phyloP scores from a whole-genome alignment of 345 rosid species.

The Toxicodendron radicans region DNA sequence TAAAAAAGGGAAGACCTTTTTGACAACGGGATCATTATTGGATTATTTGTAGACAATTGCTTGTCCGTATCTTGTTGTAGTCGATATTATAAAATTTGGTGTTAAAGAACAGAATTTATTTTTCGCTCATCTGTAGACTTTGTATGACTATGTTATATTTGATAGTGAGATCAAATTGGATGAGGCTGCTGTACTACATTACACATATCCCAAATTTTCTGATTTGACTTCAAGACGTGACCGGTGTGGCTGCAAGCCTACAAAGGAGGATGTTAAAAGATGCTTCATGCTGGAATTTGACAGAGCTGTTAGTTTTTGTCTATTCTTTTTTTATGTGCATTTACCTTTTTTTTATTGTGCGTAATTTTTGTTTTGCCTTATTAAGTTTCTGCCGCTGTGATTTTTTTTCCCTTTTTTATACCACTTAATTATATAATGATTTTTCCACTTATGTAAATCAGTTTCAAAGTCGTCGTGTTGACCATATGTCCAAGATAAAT shows the following conservation, averaged over 20 bases:
- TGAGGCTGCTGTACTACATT: constrained; percentile 89
- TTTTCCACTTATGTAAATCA: background rate
- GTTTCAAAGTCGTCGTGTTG: background rate
- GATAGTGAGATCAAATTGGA: constrained; percentile 77
- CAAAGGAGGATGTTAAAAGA: constrained; percentile 89
- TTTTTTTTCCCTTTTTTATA: background rate
- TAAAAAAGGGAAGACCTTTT: background rate
- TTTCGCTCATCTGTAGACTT: background rate
- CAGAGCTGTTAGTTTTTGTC: constrained; percentile 71
- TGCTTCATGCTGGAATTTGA: constrained; percentile 98
- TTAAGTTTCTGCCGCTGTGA: background rate
- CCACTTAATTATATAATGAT: too few species aligned
- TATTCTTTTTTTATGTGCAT: background rate
- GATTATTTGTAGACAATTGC: background rate
- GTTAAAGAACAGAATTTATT: background rate
- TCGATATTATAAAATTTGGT: background rate
- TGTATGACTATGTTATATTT: constrained; percentile 19
- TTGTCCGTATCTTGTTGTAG: background rate
- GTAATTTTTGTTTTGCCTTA: background rate
- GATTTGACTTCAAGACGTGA: constrained; percentile 96
- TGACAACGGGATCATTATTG: background rate
- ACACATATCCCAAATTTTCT: constrained; percentile 84
- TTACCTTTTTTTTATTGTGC: background rate
- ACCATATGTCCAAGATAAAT: background rate
- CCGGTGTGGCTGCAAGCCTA: constrained; percentile 99